Evolutionary conservation across 2,329 filamentous ascomycete species (phyloP), one percentile per base, ranked within the genome.

Genomic region (Pseudogymnoascus sp.): DNA sequence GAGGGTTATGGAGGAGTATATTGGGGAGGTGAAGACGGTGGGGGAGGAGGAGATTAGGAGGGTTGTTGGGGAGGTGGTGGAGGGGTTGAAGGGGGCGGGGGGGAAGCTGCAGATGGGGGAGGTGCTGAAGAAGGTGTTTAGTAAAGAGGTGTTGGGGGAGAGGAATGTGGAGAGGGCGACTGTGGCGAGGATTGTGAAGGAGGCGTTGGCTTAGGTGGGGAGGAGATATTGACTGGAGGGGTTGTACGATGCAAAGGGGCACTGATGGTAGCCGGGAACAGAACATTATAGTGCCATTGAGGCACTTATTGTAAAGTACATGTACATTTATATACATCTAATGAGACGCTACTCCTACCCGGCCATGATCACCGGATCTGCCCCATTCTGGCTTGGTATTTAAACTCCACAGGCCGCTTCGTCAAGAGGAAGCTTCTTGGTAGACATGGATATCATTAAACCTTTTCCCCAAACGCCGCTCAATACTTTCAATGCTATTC

Each of bases 1-100:
- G 59, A 75, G 75, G 33, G 80, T 93, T 2, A 72, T 92, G 69
- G 80, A 87, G 40, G 85, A 86, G 69, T 91, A 91, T 74, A 77
- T 84, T 3, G 78, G 80, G 6, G 78, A 76, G 65, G 84, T 84
- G 67, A 77, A 86, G 73, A 81, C 79, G 11, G 69, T 91, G 62
- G 75, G 77, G 1, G 79, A 82, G 65, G 83, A 82, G 4, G 82
- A 90, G 72, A 76, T 93, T 19, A 78, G 77, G 70, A 73, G 72
- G 2, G 70, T 84, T 10, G 81, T 89, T 16, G 74, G 76, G 63
- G 76, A 75, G 31, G 80, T 81, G 2, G 75, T 89, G 21, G 78
- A 80, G 29, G 78, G 76, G 33, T 74, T 84, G 63, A 80, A 78
- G 69, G 76, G 74, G 29, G 79, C 79, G 19, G 81, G 79, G 37